A percentile compares a stretch with the other conserved stretches of the same genome.
Evolutionary conservation across 352 stramenopile genomes (phyloP).

Genomic region (Aphanomyces invadans): DNA sequence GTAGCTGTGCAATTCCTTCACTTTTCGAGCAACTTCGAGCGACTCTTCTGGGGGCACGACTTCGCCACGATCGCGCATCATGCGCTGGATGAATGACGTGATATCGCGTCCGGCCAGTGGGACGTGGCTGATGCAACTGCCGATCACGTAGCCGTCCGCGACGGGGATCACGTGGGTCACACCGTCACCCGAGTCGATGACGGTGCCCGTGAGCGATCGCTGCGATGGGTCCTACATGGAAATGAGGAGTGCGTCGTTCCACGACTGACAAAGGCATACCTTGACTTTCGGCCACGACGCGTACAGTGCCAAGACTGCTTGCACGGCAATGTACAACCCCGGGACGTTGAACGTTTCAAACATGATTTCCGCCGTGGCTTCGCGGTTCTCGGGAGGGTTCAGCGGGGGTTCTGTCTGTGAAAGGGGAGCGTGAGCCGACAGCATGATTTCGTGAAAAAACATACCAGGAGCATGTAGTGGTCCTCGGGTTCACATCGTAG

Average conservation of each 20-base stretch:
- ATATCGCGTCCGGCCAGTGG: slow-evolving; percentile 90
- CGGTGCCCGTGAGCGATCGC: slow-evolving; percentile 87
- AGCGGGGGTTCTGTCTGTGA: slow-evolving; percentile 83
- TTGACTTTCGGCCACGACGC: slow-evolving; percentile 90
- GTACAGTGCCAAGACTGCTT: slow-evolving; percentile 91
- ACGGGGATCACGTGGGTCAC: slow-evolving; percentile 94
- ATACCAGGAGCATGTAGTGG: slow-evolving; percentile 79
- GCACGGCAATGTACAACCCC: slow-evolving; percentile 91
- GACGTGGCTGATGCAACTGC: slow-evolving; percentile 92
- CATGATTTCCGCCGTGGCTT: slow-evolving; percentile 95
- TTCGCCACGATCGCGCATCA: slow-evolving; percentile 89
- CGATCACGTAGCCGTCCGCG: slow-evolving; percentile 93
- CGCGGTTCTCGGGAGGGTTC: slow-evolving; percentile 93
- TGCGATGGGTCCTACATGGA: slow-evolving; percentile 45
- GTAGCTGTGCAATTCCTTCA: slow-evolving; percentile 95
- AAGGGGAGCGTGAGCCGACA: neutral
- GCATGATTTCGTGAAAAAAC: neutral
- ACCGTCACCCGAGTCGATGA: slow-evolving; percentile 92
- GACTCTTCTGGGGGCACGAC: slow-evolving; percentile 86
- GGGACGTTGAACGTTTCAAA: slow-evolving; percentile 96
- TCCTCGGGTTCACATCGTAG: slow-evolving; percentile 91
- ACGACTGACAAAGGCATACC: slow-evolving; percentile 13
- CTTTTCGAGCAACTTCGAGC: slow-evolving; percentile 83
- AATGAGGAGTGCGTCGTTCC: neutral
- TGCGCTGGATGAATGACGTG: slow-evolving; percentile 93